Base-by-base conservation (phyloP, 768 basidiomycete genomes). In the Crassisporium funariophilum region DNA sequence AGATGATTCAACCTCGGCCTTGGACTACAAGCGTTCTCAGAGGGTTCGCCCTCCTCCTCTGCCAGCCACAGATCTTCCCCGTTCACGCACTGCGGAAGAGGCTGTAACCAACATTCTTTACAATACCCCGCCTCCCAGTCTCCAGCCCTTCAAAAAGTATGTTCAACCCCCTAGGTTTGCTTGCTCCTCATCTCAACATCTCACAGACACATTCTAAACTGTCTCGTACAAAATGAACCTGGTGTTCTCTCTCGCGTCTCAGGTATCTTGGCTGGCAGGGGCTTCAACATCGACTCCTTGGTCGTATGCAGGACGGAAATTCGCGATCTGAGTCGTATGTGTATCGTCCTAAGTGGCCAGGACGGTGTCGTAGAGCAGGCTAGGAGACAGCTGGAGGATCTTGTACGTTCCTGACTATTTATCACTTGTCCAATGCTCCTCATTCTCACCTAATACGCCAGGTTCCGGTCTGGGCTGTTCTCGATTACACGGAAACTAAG, bases 401-500 rank as follows among this genome's bases (percentile, higher is more conserved):
- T 98, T 55, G 95, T 97, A 62, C 51, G 91, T 78, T 17, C 11
- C 41, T 29, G n/a, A 19, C 17, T 23, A 5, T 25, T 37, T 13
- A 22, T 20, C 39, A 36, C 27, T 21, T 25, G n/a, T 46, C 41
- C 25, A 41, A 36, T 11, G 4, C 17, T 17, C 17, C 16, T 27
- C 34, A 5, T 21, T 2, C 8, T 41, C n/a, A 9, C 25, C 21
- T 29, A 24, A 17, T 38, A 31, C 46, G 19, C 38, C 41, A 97
- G 95, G 95, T 99, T 20, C 97, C 95, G 40, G 97, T 99, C 4
- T 99, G 97, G 97, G 97, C 95, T 21, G 97, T 99, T 23, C 77
- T 99, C 50, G 95, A 99, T 70, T 99, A 98, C 67, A 98, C 95
- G 15, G 80, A 95, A 51, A 98, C 94, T 17, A 83, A 79, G 46